Base-by-base conservation (phyloP, 768 basidiomycete genomes). In the Agaricus subrufescens region DNA sequence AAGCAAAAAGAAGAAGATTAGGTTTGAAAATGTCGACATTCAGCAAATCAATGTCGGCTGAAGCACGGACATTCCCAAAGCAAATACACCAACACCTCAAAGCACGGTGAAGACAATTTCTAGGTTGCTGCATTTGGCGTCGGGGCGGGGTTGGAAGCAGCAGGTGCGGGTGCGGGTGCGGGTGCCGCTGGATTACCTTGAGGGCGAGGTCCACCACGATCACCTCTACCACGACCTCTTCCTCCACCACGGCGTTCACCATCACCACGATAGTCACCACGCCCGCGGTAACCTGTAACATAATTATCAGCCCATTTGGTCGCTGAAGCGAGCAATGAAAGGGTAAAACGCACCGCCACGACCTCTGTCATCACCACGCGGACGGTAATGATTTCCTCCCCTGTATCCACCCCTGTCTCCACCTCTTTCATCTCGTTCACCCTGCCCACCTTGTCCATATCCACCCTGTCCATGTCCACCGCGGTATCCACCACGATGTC, bases 181-280 rank as follows among this genome's bases (percentile, higher is more conserved):
- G 52, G 44, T 10, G 53, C 27, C 8, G 34, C 14, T 8, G 30
- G 19, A 40, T 15, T 37, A 4, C 15, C 12, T 2, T 27, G 38
- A 42, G 34, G 40, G 5, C n/a, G 53, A 4, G 53, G 27, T 25
- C 45, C 45, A 39, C 46, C 53, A 27, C 34, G 34, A 29, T 53
- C 53, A 26, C 46, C 46, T 38, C 53, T 38, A 29, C 46, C 37
- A 39, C 53, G 53, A 12, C 53, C 63, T 37, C 75, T 60, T 45
- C 71, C 72, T 58, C 75, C 72, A 52, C 69, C 67, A 34, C 68
- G 62, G 25, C 71, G 79, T 37, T 79, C 80, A 37, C 78, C 75
- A 57, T 72, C 65, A 8, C 34, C 34, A 54, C 81, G 75, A 73
- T 77, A 80, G 46, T 80, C 82, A 29, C 79, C 76, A 54, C 75